Evolutionary conservation across 352 stramenopile species (phyloP).

Genomic region (Globisporangium orthogonon): DNA sequence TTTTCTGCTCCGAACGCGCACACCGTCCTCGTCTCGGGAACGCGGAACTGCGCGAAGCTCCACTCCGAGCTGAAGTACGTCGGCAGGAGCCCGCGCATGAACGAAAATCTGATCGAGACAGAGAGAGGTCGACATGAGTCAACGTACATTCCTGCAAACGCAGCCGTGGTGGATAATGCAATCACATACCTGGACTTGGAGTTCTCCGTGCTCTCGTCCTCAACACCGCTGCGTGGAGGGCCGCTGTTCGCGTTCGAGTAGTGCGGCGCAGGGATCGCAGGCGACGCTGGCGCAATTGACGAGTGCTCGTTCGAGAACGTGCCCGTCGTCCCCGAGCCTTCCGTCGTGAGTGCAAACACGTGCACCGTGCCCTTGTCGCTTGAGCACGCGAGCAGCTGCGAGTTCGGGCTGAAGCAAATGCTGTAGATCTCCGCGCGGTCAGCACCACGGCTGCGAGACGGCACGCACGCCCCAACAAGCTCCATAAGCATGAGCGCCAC

Average conservation of each 20-base stretch:
- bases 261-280: constrained; percentile 26
- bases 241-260: constrained; percentile 36
- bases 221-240: constrained; percentile 30
- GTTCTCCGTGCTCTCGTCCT: constrained; percentile 84
- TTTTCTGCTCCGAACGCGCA: constrained; percentile 91
- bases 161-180: neutral
- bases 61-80: constrained; percentile 94
- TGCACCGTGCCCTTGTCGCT: constrained; percentile 97
- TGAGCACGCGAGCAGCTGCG: constrained; percentile 92
- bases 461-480: neutral
- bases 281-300: constrained; percentile 41
- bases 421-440: constrained; percentile 97
- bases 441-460: constrained; percentile 83
- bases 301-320: constrained; percentile 51
- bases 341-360: constrained; percentile 88
- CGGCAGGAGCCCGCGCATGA: constrained; percentile 87
- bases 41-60: constrained; percentile 92
- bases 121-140: neutral
- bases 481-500: neutral
- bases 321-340: constrained; percentile 48
- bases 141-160: neutral
- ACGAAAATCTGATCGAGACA: constrained; percentile 57
- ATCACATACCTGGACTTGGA: constrained; percentile 71
- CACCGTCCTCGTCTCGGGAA: constrained; percentile 88
- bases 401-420: constrained; percentile 94